phyloP scores from a whole-genome alignment of 2,329 filamentous ascomycete genomes.

The Trichoderma polysporum region DNA sequence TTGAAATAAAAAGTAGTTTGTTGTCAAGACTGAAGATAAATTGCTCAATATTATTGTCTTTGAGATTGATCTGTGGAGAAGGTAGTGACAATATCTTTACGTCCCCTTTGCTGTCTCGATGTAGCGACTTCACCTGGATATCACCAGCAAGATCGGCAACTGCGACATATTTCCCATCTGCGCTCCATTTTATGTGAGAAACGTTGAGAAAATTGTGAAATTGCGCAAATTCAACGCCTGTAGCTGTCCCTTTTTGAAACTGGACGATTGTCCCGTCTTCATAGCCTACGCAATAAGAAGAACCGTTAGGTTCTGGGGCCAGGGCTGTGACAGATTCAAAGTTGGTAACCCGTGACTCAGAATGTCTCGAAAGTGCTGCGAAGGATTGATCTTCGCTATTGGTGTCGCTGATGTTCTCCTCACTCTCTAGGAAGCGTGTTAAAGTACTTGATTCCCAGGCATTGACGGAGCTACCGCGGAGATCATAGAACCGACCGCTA shows the following conservation, averaged over 20 bases:
- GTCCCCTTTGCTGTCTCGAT: background rate
- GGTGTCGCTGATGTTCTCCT: background rate
- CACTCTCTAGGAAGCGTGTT: background rate
- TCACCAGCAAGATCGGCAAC: background rate
- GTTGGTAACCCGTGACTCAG: background rate
- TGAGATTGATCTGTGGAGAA: background rate
- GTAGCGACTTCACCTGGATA: background rate
- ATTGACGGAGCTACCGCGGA: background rate
- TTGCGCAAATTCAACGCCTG: background rate
- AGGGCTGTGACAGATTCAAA: background rate
- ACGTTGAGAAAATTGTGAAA: background rate
- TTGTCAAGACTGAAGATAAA: background rate
- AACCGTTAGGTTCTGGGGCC: background rate
- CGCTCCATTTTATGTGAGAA: conserved; percentile 6
- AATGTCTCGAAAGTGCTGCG: background rate
- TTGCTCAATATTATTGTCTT: background rate
- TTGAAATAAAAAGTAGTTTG: background rate
- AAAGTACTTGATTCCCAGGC: background rate
- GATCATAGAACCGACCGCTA: background rate
- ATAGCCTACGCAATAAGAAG: background rate
- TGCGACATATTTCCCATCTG: conserved; percentile 1
- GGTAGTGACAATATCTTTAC: background rate
- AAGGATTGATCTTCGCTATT: background rate
- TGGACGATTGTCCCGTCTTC: background rate
- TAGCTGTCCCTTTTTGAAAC: background rate